Evolutionary conservation across 1,284 basidiomycete genomes (phyloP), one percentile per base, ranked within the genome.

Genomic region (Albatrellus sp.): DNA sequence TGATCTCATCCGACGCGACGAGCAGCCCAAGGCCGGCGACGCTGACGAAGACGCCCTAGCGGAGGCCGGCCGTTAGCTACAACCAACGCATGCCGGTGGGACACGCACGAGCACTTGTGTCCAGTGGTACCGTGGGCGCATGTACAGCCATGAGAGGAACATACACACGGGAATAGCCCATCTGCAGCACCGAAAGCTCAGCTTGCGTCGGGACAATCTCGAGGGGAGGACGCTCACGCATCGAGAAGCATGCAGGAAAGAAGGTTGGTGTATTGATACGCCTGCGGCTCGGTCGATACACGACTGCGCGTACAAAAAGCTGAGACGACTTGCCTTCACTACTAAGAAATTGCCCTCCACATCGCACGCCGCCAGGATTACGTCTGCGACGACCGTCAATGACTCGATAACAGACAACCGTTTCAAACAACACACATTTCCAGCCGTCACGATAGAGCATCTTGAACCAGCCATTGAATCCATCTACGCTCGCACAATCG

Each of bases 121-220:
- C 81, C 82, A 88, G 50, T 83, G 80, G 58, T 87, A 90, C 54
- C 63, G 76, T 5, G 79, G 75, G 28, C 81, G 76, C 73, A 90
- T 78, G 60, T 86, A 89, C 8, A 91, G 48, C 75, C 80, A 90
- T 38, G 77, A 78, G 61, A 90, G 78, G 61, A 86, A 72, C 57
- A 90, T 65, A 59, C 88, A 90, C 5, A 85, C 74, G 14, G 89
- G 89, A 53, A 88, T 90, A 1, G 88, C 88, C 87, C 85, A 89
- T 41, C 79, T 82, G 44, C 12, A 42, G 20, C 1, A 16, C 37
- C 10, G 29, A 45, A 54, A n/a, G 55, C 32, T 11, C 11, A 36
- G 30, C 8, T 42, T 20, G 45, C n/a, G 19, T 41, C 32, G 33
- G 30, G 34, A 35, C 33, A 3, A 37, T 13, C 12, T 7, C 38